phyloP scores from a whole-genome alignment of 331 rosid species.

The Cucumis variabilis region DNA sequence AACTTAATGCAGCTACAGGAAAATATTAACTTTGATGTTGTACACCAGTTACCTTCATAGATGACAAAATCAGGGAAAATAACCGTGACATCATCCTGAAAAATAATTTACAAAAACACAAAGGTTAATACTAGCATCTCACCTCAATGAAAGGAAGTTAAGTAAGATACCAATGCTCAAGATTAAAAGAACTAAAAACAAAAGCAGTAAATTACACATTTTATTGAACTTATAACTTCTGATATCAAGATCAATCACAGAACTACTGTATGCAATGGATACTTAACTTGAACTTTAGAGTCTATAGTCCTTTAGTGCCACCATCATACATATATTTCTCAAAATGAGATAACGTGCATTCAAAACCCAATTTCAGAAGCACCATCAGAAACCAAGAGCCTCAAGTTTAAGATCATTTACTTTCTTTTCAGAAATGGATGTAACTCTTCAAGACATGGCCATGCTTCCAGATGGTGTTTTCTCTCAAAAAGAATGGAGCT shows the following conservation, averaged over 20 bases:
- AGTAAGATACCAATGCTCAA: not conserved
- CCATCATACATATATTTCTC: not conserved
- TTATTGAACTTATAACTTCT: not conserved
- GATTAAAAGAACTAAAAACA: not conserved
- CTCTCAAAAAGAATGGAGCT: not conserved
- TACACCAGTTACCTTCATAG: constrained; percentile 47
- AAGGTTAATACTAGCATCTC: constrained; percentile 22
- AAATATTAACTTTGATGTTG: constrained; percentile 55
- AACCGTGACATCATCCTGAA: constrained; percentile 64
- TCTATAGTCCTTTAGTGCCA: not conserved
- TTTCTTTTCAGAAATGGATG: not conserved
- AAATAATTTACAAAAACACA: not conserved
- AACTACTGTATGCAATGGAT: not conserved
- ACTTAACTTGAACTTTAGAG: not conserved
- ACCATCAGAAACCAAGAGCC: not conserved
- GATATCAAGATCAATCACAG: not conserved
- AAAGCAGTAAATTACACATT: constrained; percentile 5
- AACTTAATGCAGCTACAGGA: constrained; percentile 53
- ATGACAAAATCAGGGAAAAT: constrained; percentile 57
- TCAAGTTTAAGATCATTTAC: not conserved
- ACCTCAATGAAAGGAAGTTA: not conserved
- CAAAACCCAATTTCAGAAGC: not conserved
- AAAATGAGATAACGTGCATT: not conserved
- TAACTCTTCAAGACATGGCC: constrained; percentile 9
- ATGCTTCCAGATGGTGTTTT: not conserved